Evolutionary conservation across 202 grass and related monocot species (phyloP), one percentile per base, ranked within the genome.

Genomic region (Dendrocalamus latiflorus): DNA sequence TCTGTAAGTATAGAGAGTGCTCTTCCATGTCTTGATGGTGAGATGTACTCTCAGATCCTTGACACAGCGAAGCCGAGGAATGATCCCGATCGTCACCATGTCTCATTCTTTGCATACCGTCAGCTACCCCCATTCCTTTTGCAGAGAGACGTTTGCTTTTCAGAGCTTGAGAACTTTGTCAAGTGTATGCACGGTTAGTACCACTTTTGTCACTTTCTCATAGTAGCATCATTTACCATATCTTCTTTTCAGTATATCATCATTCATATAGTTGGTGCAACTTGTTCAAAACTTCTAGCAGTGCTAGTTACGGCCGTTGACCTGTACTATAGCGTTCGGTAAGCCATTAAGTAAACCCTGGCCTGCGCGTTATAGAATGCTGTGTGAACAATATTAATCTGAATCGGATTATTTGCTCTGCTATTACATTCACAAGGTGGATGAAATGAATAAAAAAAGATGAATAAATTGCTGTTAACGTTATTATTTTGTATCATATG

Each of bases 111-210:
- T 64, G 81, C 87, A 12, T 98, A 89, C 87, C 90, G 90, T 38
- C 88, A 88, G 71, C 77, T 74, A 62, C 53, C 86, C 41, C 70
- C 82, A 39, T 70, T 86, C 28, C 77, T 86, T 88, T 48, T 84
- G 78, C 90, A 88, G 69, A 63, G 81, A 80, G 85, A 91, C n/a
- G 68, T 77, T 49, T 79, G 72, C 72, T 88, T 76, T 57, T 79
- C 90, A 14, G 86, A 93, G 48, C 79, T 94, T 24, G 54, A 86
- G 77, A 93, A 76, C 50, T 91, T 98, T 14, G 78, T 98, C 53
- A 94, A 86, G 86, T 93, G 87, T 74, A 93, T 98, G 95, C 95
- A 98, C 10, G 92, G 90, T 97, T 75, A 77, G 92, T 90, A 74
- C 5, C 8, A 45, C 6, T 30, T 41, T 15, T 65, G 5, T 50